Base-by-base conservation (phyloP, 108 stramenopile genomes). In the Mediolabrus comicus region DNA sequence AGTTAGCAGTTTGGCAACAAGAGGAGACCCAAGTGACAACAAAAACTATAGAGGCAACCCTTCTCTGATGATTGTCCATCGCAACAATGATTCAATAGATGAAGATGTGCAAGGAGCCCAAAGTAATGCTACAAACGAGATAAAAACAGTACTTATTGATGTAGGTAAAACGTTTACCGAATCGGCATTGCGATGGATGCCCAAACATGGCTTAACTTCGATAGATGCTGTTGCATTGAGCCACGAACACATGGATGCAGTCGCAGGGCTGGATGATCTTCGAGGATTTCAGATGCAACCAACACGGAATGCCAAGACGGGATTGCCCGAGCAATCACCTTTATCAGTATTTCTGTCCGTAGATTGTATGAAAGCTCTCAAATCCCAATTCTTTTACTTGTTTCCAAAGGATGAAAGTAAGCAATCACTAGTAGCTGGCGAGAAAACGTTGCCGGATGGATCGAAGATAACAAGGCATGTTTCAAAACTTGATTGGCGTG, bases 91-190 rank as follows among this genome's bases (percentile, higher is more conserved):
- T 22, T n/a, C 61, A 19, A 2, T 22, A 8, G 56, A 67, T 24
- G 68, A 11, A 8, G 56, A 67, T 24, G 68, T 54, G 14, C 41
- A 35, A 10, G 77, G 74, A 11, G 43, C 38, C 4, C 9, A 17
- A 3, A 6, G 0, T 46, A 41, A 14, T 22, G 24, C 24, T 36
- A 58, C 55, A n/a, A 26, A 30, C 2, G 54, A 58, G 22, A 25
- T 51, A 17, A 69, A 75, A 63, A 86, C 87, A 28, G 80, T 91
- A 25, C 62, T 95, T 12, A 91, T 95, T 68, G 94, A 95, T 63
- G 89, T 81, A n/a, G 94, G 94, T 22, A 95, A 95, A 60, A 95
- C 94, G 13, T 95, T 95, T 67, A 89, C 91, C 28, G 94, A 95
- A 67, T 67, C 59, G 61, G 68, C 90, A 25, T 33, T 92, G 28